These are phyloP conservation scores for Tricholoma furcatifolium DNA, from an alignment of 768 basidiomycete genomes.

Conservation along the genomic window DNA sequence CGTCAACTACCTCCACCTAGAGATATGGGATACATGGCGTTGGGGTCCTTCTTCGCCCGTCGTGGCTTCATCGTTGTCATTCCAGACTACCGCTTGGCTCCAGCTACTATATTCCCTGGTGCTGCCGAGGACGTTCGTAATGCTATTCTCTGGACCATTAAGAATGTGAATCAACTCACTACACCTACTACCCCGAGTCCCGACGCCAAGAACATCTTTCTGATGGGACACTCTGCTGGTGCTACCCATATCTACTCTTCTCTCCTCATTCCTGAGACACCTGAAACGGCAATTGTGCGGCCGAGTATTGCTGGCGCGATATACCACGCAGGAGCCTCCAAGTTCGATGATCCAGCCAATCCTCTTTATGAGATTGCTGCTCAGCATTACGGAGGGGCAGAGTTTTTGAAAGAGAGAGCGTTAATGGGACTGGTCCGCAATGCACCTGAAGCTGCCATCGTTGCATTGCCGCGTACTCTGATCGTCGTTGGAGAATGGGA, in stretches of 20 bases:
- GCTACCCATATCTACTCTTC: conserved; percentile 48
- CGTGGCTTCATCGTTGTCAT: no score
- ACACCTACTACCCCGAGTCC: no score
- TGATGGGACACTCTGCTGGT: conserved; percentile 67
- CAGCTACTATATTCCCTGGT: conserved; percentile 53
- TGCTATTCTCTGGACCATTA: no score
- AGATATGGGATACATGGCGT: conserved; percentile 50
- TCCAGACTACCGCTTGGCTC: conserved; percentile 67
- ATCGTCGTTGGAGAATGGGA: neutral
- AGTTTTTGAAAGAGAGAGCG: conserved; percentile 33
- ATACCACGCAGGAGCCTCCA: conserved; percentile 46
- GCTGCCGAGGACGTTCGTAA: no score
- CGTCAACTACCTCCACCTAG: conserved; percentile 44
- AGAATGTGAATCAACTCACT: no score
- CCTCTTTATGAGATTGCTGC: conserved; percentile 27
- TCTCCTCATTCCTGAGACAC: conserved; percentile 36
- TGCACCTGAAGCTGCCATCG: neutral
- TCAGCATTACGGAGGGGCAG: conserved; percentile 38
- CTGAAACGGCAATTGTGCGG: conserved; percentile 25
- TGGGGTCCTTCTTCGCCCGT: conserved; percentile 64
- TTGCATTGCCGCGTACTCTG: neutral
- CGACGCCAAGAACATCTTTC: conserved; percentile 37
- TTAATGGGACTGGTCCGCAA: conserved; percentile 39
- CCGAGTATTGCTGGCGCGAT: no score
- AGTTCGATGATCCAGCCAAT: conserved; percentile 25